Conservation (phyloP, 106 monocot species). For the Narthecium ossifragum region DNA sequence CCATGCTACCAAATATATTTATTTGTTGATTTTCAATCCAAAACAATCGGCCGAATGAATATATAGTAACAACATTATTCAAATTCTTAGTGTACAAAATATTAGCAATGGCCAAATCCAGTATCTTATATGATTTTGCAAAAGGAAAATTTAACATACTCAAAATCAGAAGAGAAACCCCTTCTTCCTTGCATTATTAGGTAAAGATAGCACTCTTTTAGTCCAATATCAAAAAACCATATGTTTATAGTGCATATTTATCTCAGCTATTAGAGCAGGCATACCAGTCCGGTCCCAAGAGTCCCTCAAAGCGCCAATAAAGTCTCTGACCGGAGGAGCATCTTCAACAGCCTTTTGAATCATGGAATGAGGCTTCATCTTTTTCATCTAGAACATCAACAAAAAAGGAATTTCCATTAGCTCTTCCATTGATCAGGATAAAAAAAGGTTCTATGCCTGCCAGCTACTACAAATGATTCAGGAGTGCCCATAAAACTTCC, state of each 20-base stretch:
- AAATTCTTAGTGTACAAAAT: no score
- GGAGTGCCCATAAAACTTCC: conserved; percentile 53
- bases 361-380: conserved; percentile 47
- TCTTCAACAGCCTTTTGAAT: conserved; percentile 35
- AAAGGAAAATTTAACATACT: no score
- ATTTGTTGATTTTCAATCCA: no score
- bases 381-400: conserved; percentile 58
- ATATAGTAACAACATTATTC: no score
- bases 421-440: neutral
- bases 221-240: no score
- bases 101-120: no score
- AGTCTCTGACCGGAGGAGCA: conserved; percentile 91
- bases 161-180: no score
- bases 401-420: neutral
- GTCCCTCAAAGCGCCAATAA: conserved; percentile 60
- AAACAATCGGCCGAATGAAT: no score
- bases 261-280: conserved; percentile 98
- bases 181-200: no score
- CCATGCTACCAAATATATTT: no score
- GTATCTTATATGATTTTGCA: no score
- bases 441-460: neutral
- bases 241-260: conserved; percentile 98
- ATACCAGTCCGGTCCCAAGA: conserved; percentile 44
- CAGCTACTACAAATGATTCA: neutral
- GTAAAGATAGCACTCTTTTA: no score